Base-by-base conservation (phyloP, 805 yeast genomes). In the Barnettozyma populi region DNA sequence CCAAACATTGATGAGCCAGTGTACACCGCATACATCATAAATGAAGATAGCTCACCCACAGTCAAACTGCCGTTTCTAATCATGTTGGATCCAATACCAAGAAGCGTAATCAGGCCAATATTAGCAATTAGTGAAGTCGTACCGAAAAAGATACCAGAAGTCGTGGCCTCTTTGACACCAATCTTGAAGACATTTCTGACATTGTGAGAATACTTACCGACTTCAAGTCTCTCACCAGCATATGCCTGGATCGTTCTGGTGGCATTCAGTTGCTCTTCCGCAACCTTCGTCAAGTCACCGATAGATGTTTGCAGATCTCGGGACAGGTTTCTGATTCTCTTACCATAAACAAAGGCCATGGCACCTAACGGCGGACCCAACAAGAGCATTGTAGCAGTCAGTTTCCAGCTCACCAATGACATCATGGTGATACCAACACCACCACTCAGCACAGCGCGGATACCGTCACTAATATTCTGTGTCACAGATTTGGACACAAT, bases 1-100 rank as follows among this genome's bases (percentile, higher is more conserved):
- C 97, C 96, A 65, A 86, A 86, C 57, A 90, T 86, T 8, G 97
- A 88, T n/a, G 89, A 74, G 0, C 97, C 98, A 2, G 96, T 86
- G 65, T 87, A 92, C 1, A 88, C 88, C 0, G 97, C 94, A 67
- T 92, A 92, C 94, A 92, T 86, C 82, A 90, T 84, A 65, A 90
- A 92, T 44, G 95, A 85, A 6, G 96, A 84, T 39, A 92, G 73
- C 57, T 90, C 97, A 45, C 98, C 98, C 36, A 90, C 77, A 0
- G 95, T 78, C 48, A 92, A 66, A 37, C 80, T 79, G 0, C 97
- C 96, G 35, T 69, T 69, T 35, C 82, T 73, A 21, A 92, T 94
- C 82, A 92, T 80, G 45, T 79, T 76, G 1, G 95, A 84, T 3
- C 98, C 98, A 18, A 87, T 72, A 6, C 85, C 78, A 27, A 92